Base-by-base conservation (phyloP, 2,329 filamentous ascomycete genomes). In the Aspergillus versicolor region DNA sequence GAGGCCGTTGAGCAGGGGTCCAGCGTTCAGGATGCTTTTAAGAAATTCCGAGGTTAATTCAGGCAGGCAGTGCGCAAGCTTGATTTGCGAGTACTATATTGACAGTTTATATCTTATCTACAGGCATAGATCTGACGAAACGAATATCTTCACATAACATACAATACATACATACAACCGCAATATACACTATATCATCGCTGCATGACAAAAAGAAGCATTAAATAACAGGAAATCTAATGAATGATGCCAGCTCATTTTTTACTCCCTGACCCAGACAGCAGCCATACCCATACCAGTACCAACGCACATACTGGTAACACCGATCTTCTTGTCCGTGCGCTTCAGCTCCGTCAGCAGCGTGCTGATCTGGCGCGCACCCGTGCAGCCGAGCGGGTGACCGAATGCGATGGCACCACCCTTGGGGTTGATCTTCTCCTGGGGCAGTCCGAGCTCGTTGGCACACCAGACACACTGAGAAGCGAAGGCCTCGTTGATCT, bases 401-500 rank as follows among this genome's bases (percentile, higher is more conserved):
- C 94, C 92, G 72, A 97, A 96, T 11, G 93, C 93, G 74, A 97
- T 97, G 34, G 92, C 92, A 62, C 93, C 93, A 64, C 93, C 94
- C 84, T 97, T 96, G 68, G 93, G 93, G 81, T 97, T 97, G 72
- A 99, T 87, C 84, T 97, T 97, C 64, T 90, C 88, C 60, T 82
- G 72, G 52, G 91, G 89, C 27, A 99, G 78, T 44, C 88, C 88
- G 21, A 99, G 84, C 81, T 97, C 88, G 69, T 94, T 90, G 62
- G 90, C 86, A 76, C 92, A 97, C 89, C 90, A 97, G 64, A 97
- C 77, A 76, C 91, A 96, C 83, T 97, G 93, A 62, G 86, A 90
- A 32, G 94, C 94, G 75, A 99, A 99, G 1, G 94, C 94, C 84
- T 99, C 94, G 81, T 99, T 99, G 83, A 99, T 97, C 84, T 99